Conservation (phyloP, 2,329 filamentous ascomycete genomes). For the Bipolaris gigantea region DNA sequence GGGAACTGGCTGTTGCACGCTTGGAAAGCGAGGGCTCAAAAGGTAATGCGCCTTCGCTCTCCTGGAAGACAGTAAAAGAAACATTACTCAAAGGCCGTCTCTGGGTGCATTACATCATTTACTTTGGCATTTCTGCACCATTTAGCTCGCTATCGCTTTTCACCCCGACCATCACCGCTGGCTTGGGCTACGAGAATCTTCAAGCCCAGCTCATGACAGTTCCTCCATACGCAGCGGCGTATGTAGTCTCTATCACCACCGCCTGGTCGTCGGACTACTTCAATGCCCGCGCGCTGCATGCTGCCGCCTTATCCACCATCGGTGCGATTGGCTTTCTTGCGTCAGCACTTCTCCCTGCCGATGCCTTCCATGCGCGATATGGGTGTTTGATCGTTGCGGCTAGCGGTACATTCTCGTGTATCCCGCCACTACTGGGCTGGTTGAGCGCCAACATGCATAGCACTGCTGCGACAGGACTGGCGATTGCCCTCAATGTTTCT, state of each 20-base stretch:
- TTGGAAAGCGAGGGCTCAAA: constrained; percentile 51
- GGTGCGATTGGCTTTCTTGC: constrained; percentile 62
- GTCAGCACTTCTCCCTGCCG: constrained; percentile 64
- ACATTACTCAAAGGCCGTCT: constrained; percentile 55
- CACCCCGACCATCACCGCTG: constrained; percentile 66
- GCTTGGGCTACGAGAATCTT: constrained; percentile 57
- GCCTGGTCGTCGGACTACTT: constrained; percentile 27
- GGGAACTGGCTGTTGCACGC: constrained; percentile 39
- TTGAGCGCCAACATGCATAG: constrained; percentile 67
- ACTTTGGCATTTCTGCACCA: constrained; percentile 29
- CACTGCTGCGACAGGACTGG: constrained; percentile 67
- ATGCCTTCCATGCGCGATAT: constrained; percentile 64
- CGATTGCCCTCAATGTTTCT: constrained; percentile 70
- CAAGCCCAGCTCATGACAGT: constrained; percentile 68
- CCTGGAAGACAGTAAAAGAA: constrained; percentile 52
- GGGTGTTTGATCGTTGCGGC: constrained; percentile 70
- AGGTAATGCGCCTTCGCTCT: constrained; percentile 43
- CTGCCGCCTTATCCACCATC: constrained; percentile 45
- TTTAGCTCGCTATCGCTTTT: constrained; percentile 55
- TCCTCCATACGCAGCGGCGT: constrained; percentile 66
- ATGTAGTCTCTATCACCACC: constrained; percentile 50
- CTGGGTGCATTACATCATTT: constrained; percentile 54
- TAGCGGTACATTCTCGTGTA: constrained; percentile 67
- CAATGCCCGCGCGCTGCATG: constrained; percentile 53
- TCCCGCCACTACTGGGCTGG: constrained; percentile 72